A percentile compares a stretch with the other conserved stretches of the same genome.
phyloP scores from a whole-genome alignment of 768 basidiomycete species.

The Naganishia vaughanmartiniae region DNA sequence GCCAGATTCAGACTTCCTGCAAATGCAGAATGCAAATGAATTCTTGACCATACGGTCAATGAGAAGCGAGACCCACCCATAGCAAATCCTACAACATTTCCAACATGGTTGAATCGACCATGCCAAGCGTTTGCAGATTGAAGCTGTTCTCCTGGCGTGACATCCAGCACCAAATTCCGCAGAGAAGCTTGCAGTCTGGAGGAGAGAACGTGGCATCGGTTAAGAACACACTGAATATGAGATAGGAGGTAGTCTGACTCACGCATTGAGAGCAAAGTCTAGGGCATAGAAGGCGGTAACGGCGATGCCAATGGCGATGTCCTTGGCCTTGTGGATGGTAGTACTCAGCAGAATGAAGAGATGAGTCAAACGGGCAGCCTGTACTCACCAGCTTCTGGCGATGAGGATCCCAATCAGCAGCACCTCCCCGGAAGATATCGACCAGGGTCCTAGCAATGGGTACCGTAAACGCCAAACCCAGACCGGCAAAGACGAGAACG shows the following conservation, averaged over 20 bases:
- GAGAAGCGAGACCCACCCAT: constrained; percentile 58
- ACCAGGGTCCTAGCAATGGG: constrained; percentile 71
- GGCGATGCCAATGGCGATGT: constrained; percentile 77
- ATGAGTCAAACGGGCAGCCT: too few species aligned
- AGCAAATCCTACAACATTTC: constrained; percentile 90
- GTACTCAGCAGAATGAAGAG: neutral
- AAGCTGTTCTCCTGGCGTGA: constrained; percentile 82
- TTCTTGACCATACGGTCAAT: too few species aligned
- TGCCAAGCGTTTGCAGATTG: constrained; percentile 98
- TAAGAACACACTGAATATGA: neutral
- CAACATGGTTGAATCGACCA: constrained; percentile 91
- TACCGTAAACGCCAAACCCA: constrained; percentile 79
- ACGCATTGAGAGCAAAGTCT: constrained; percentile 95
- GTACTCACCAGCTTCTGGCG: constrained; percentile 61
- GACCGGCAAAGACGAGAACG: constrained; percentile 72
- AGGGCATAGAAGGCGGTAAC: constrained; percentile 86
- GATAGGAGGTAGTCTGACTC: constrained; percentile 26
- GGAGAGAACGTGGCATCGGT: neutral
- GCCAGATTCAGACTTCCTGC: constrained; percentile 67
- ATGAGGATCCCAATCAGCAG: constrained; percentile 82
- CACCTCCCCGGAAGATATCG: constrained; percentile 69
- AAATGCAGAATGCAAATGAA: neutral
- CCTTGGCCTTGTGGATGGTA: constrained; percentile 58
- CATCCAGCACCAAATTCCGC: constrained; percentile 86
- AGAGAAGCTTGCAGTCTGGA: constrained; percentile 68